These are phyloP conservation scores for Fraxinus pennsylvanica DNA, from an alignment of 257 asterid genomes.

Conservation along the genomic window DNA sequence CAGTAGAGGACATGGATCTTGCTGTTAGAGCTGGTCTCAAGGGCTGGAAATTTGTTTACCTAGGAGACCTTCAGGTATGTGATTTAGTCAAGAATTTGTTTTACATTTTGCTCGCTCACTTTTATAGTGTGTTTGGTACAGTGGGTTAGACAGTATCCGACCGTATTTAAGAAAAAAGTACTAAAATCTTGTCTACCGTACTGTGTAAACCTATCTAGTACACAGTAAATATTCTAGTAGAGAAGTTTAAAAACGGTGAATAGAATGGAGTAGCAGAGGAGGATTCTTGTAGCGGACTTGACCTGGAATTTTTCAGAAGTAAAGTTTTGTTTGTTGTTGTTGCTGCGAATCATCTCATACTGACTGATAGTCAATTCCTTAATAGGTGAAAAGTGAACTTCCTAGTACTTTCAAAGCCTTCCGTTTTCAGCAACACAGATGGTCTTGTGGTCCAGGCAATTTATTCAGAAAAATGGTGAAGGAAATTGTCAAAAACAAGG, in stretches of 20 bases:
- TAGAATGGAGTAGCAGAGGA: neutral
- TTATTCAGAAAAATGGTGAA: slow-evolving; percentile 57
- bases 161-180: neutral
- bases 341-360: neutral
- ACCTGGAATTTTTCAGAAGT: neutral
- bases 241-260: neutral
- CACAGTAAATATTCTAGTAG: neutral
- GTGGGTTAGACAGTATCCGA: too few species aligned
- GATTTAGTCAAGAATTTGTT: neutral
- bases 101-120: neutral
- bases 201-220: too few species aligned
- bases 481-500: slow-evolving; percentile 57
- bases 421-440: slow-evolving; percentile 68
- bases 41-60: slow-evolving; percentile 70
- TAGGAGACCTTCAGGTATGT: slow-evolving; percentile 58
- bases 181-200: too few species aligned
- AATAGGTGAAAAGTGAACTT: slow-evolving; percentile 65
- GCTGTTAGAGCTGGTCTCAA: slow-evolving; percentile 71
- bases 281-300: neutral
- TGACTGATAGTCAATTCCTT: neutral
- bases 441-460: slow-evolving; percentile 73
- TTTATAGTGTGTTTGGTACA: neutral
- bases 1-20: slow-evolving; percentile 70
- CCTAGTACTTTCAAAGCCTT: slow-evolving; percentile 72
- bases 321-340: neutral